Evolutionary conservation across 2,329 filamentous ascomycete species (phyloP).

Genomic region (Aspergillus alliaceus): DNA sequence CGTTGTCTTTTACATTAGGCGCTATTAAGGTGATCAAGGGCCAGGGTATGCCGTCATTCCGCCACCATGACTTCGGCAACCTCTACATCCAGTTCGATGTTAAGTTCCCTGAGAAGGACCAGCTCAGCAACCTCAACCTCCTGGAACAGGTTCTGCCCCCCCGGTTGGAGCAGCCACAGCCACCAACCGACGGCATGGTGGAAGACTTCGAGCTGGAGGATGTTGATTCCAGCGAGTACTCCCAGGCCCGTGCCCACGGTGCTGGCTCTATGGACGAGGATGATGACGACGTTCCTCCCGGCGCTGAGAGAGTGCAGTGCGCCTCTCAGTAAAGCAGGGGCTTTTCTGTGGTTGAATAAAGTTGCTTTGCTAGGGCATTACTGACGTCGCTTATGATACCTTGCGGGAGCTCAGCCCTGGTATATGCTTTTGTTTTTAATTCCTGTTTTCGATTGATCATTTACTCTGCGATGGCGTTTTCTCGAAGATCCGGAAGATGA

Average conservation of each 20-base stretch:
- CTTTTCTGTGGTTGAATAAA: constrained; percentile 14
- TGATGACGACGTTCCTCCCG: constrained; percentile 56
- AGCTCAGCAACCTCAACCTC: constrained; percentile 69
- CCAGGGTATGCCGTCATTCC: constrained; percentile 94
- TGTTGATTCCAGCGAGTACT: constrained; percentile 67
- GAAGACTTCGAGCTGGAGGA: constrained; percentile 88
- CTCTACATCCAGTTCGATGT: constrained; percentile 97
- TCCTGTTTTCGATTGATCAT: constrained; percentile 22
- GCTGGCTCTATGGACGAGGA: constrained; percentile 70
- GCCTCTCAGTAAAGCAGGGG: constrained; percentile 48
- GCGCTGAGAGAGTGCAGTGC: constrained; percentile 53
- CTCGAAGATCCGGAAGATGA: constrained; percentile 33
- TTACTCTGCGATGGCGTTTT: constrained; percentile 38
- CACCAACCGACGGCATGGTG: constrained; percentile 83
- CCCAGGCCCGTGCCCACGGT: constrained; percentile 66
- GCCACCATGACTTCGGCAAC: constrained; percentile 94
- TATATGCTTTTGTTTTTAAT: constrained; percentile 24
- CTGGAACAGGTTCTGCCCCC: constrained; percentile 84
- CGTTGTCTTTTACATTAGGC: constrained; percentile 52
- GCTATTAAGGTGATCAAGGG: constrained; percentile 91
- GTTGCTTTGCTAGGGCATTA: constrained; percentile 25
- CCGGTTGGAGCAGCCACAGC: constrained; percentile 62
- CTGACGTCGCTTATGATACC: constrained; percentile 41
- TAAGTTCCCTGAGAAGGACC: constrained; percentile 84
- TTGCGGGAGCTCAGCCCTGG: constrained; percentile 26